Evolutionary conservation across 441 rosid genomes (phyloP).

Genomic region (Heliophila coronopifolia): DNA sequence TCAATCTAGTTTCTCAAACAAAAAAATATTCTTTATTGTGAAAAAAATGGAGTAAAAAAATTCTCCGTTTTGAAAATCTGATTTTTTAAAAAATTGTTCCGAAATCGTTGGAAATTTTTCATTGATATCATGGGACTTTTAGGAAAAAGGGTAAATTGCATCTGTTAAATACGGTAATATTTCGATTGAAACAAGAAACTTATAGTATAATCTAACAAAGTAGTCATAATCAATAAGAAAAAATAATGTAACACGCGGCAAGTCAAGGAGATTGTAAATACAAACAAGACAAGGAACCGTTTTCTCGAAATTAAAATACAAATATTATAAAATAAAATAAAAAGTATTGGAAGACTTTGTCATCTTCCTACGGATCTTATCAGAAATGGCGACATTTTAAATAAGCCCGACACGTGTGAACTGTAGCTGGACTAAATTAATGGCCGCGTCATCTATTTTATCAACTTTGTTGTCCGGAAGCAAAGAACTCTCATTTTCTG

Average conservation of each 20-base stretch:
- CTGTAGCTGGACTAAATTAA: neutral
- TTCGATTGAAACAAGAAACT: no score
- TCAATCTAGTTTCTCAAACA: constrained; percentile 1
- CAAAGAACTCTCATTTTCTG: constrained; percentile 8
- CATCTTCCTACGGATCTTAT: constrained; percentile 23
- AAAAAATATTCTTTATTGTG: no score
- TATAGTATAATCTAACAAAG: constrained; percentile 1
- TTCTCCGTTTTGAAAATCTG: no score
- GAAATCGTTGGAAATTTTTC: neutral
- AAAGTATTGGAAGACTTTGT: no score
- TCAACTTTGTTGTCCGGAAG: constrained; percentile 22
- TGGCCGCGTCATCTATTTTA: constrained; percentile 19
- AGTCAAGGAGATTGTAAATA: constrained; percentile 18
- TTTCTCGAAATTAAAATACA: no score
- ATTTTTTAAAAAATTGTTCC: neutral
- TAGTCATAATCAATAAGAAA: neutral
- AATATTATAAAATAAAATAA: no score
- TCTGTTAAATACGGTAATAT: no score
- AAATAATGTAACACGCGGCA: constrained; percentile 20
- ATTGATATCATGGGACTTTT: no score
- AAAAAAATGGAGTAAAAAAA: no score
- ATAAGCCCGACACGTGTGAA: constrained; percentile 22
- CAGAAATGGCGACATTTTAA: constrained; percentile 21
- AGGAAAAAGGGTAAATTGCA: no score
- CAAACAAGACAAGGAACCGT: constrained; percentile 20